Percentiles rank a stretch among this genome's conserved stretches.
Conservation (phyloP, 2,329 filamentous ascomycete species). For the Penicillium sp. region DNA sequence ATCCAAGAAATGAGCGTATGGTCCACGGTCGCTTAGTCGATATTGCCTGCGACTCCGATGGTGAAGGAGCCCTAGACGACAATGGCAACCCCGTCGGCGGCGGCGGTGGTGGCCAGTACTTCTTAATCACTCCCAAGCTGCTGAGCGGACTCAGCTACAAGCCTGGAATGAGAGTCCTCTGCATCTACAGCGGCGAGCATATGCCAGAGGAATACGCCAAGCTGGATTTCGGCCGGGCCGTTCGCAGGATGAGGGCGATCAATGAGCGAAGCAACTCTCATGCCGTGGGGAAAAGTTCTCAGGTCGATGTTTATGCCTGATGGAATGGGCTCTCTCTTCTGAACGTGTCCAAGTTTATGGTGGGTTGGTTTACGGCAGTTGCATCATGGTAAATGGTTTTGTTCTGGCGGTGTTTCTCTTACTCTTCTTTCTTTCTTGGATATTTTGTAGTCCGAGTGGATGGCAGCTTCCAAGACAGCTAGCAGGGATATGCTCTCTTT, state of each 20-base stretch:
- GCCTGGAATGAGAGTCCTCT: slow-evolving; percentile 87
- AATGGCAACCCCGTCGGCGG: slow-evolving; percentile 38
- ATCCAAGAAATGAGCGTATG: slow-evolving; percentile 96
- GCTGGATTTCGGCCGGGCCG: slow-evolving; percentile 47
- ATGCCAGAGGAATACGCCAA: slow-evolving; percentile 50
- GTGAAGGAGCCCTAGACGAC: slow-evolving; percentile 55
- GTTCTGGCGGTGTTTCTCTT: not conserved
- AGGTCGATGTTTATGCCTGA: slow-evolving; percentile 34
- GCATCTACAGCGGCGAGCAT: slow-evolving; percentile 85
- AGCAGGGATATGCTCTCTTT: too few relatives aligned
- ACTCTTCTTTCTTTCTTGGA: not conserved
- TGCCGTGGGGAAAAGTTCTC: slow-evolving; percentile 21
- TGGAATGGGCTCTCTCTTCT: not conserved
- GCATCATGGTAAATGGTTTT: slow-evolving; percentile 4
- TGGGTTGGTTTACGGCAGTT: too few relatives aligned
- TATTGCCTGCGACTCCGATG: slow-evolving; percentile 77
- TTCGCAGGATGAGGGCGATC: slow-evolving; percentile 43
- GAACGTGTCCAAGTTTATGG: not conserved
- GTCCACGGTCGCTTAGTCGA: slow-evolving; percentile 98
- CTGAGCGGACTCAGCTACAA: slow-evolving; percentile 86
- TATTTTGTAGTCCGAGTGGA: not conserved
- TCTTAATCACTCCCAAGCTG: slow-evolving; percentile 96
- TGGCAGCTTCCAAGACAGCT: not conserved
- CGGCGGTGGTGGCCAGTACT: slow-evolving; percentile 72
- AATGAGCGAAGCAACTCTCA: slow-evolving; percentile 29